phyloP scores from a whole-genome alignment of 805 yeast species.

The Cyberlindnera galapagoensis region DNA sequence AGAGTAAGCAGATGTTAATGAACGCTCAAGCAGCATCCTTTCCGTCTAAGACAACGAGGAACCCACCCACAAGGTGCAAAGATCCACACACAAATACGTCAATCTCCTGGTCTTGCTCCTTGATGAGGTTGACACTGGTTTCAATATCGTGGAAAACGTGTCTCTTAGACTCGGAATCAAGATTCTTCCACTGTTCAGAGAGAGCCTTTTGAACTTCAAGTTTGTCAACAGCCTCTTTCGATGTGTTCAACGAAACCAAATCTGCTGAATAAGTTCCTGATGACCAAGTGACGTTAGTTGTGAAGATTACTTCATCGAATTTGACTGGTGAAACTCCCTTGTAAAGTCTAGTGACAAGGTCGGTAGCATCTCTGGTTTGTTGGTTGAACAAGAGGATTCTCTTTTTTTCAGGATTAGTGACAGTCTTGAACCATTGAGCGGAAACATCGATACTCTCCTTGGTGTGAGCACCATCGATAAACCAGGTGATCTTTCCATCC shows the following conservation, averaged over 20 bases:
- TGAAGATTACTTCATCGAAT: constrained; percentile 76
- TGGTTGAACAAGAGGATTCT: constrained; percentile 79
- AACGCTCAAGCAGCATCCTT: constrained; percentile 1
- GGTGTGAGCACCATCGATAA: constrained; percentile 94
- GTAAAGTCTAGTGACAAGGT: constrained; percentile 50
- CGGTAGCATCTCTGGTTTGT: constrained; percentile 81
- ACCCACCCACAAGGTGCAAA: constrained; percentile 89
- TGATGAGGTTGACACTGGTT: constrained; percentile 52
- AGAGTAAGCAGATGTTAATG: too few relatives aligned
- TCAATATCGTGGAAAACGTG: constrained; percentile 72
- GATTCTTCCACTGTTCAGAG: constrained; percentile 58
- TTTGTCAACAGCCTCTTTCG: constrained; percentile 71
- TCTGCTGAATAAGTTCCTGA: constrained; percentile 76
- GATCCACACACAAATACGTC: constrained; percentile 94
- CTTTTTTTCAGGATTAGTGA: constrained; percentile 26
- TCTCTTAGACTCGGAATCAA: constrained; percentile 38
- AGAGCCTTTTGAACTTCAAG: constrained; percentile 73
- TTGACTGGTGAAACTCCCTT: constrained; percentile 33
- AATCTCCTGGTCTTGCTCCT: constrained; percentile 26
- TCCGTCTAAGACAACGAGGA: constrained; percentile 72
- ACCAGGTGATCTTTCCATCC: constrained; percentile 57
- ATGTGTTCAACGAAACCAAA: constrained; percentile 77
- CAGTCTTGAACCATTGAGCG: constrained; percentile 65
- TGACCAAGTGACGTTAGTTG: constrained; percentile 90
- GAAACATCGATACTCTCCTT: constrained; percentile 81